These are phyloP conservation scores for Limnanthes douglasii DNA, from an alignment of 345 rosid genomes.

Conservation along the genomic window DNA sequence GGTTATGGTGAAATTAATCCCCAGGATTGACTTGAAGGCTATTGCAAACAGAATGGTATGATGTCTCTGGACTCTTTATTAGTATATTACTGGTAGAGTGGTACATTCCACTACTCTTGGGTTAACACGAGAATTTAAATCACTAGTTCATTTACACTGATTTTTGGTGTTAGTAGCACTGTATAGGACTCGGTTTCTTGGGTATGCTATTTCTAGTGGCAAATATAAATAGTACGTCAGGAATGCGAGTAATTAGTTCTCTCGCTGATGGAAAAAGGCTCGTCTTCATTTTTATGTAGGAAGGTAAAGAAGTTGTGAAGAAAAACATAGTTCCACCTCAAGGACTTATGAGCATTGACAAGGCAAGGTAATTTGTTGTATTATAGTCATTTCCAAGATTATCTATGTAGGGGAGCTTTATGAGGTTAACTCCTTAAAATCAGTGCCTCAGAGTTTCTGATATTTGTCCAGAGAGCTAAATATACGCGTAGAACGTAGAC, in stretches of 20 bases:
- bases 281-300: conserved; percentile 28
- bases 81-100: conserved; percentile 2
- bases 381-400: neutral
- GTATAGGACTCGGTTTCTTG: conserved; percentile 1
- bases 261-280: no score
- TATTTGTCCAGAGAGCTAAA: conserved; percentile 52
- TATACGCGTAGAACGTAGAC: conserved; percentile 86
- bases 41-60: conserved; percentile 83
- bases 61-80: neutral
- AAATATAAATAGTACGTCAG: no score
- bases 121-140: neutral
- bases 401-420: conserved; percentile 5
- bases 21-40: conserved; percentile 88
- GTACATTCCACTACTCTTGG: no score
- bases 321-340: conserved; percentile 99
- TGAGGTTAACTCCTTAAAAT: conserved; percentile 1
- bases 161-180: conserved; percentile 4
- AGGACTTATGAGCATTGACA: conserved; percentile 85
- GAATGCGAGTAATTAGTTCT: no score
- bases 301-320: conserved; percentile 70
- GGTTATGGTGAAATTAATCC: conserved; percentile 83
- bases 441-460: no score
- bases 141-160: neutral
- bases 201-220: no score
- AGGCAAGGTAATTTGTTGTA: conserved; percentile 64